Percentiles rank a stretch among this genome's conserved stretches.
Conservation (phyloP, 225 moss, liverwort and hornwort genomes). For the Physcomitrellopsis africana region DNA sequence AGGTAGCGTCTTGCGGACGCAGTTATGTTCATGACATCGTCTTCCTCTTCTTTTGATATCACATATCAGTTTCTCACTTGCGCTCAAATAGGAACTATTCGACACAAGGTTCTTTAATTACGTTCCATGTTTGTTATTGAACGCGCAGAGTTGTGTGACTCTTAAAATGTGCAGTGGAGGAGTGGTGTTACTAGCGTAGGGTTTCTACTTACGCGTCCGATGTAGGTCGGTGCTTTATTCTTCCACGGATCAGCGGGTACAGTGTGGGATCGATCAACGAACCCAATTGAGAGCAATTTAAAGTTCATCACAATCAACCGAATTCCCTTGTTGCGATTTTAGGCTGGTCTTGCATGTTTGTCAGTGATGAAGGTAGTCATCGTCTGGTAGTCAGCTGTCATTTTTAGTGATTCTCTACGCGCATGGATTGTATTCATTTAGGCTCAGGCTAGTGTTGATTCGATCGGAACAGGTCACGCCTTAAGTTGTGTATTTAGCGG, state of each 20-base stretch:
- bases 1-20: constrained; percentile 10
- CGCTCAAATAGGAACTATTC: neutral
- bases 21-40: neutral
- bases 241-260: neutral
- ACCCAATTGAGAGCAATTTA: neutral
- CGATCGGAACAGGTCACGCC: neutral
- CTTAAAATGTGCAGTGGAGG: constrained; percentile 8
- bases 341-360: neutral
- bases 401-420: neutral
- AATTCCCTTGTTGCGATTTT: neutral
- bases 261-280: neutral
- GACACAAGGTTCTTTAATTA: constrained; percentile 6
- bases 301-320: neutral
- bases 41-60: constrained; percentile 10
- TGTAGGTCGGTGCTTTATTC: neutral
- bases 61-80: neutral
- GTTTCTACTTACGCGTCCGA: neutral
- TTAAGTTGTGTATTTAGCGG: neutral
- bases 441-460: constrained; percentile 12
- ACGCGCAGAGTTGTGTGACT: constrained; percentile 16
- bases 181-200: constrained; percentile 20
- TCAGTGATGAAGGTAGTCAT: neutral
- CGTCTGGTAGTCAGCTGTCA: neutral
- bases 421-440: constrained; percentile 12
- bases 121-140: neutral